Base-by-base conservation (phyloP, 495 filamentous ascomycete species). In the Tuber umbilicatum region DNA sequence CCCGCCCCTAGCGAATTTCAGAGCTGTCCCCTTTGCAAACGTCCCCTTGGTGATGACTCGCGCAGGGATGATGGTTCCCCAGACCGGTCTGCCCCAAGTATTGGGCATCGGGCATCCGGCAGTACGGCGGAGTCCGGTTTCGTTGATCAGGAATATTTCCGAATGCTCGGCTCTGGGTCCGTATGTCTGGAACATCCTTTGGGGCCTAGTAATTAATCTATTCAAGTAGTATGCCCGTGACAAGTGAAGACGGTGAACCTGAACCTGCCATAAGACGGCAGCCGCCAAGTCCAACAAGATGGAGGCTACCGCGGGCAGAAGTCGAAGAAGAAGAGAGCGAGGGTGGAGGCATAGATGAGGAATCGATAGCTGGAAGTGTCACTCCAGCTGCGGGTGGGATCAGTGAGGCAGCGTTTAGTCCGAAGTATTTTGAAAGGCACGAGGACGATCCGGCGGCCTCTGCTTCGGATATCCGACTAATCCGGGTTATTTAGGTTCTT, bases 91-190 rank as follows among this genome's bases (percentile, higher is more conserved):
- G 78, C 80, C 75, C 77, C 82, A 0, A 80, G 75, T 42, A 73
- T 84, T 27, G 82, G 83, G 39, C 76, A 76, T 21, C 55, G 55
- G 55, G 19, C 55, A 64, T 70, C 38, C 9, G 69, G 73, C 41
- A 14, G 35, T 27, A 72, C 74, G 64, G 80, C 81, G 12, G 86
- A 89, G 60, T 87, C 90, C 1, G 89, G 89, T 74, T 97, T 94
- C 83, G 89, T 97, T 75, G 91, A 91, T 78, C 93, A 93, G 21
- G 89, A 93, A 40, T 99, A 99, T 84, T 99, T 98, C 84, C 92
- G 91, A 81, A 93, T 97, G 90, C 90, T 99, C 39, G 90, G 91
- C 73, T 87, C 83, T 50, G 85, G 86, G 76, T 82, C 78, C 70
- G 76, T 74, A 47, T 73, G 81, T 50, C 78, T 79, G 79, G 81